Percentiles rank a stretch among this genome's conserved stretches.
Conservation (phyloP, 768 basidiomycete genomes). For the Lentinula lateritia region DNA sequence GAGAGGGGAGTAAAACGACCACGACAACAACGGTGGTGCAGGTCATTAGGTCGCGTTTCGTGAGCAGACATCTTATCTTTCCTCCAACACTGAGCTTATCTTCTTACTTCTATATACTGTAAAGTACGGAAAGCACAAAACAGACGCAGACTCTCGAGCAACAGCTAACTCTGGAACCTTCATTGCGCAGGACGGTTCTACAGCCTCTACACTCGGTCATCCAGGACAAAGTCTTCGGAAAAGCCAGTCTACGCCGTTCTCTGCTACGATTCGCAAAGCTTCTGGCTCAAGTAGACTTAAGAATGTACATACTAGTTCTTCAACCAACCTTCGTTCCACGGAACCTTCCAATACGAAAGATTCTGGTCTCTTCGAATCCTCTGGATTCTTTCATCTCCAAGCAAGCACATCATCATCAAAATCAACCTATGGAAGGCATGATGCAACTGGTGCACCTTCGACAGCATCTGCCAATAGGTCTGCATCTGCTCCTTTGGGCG, state of each 20-base stretch:
- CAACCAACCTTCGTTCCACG: conserved; percentile 1
- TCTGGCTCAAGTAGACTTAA: background rate
- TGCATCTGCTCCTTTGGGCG: conserved; percentile 8
- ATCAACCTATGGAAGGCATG: background rate
- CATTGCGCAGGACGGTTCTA: conserved; percentile 23
- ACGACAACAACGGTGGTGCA: conserved; percentile 41
- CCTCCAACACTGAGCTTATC: background rate
- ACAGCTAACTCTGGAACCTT: conserved; percentile 24
- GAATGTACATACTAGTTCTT: background rate
- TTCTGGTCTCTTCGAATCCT: background rate
- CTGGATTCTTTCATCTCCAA: background rate
- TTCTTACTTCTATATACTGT: conserved; percentile 6
- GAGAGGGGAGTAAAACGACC: conserved; percentile 23
- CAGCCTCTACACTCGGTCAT: conserved; percentile 26
- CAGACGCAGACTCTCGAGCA: conserved; percentile 34
- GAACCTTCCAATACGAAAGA: background rate
- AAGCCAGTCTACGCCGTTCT: conserved; percentile 11
- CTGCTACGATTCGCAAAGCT: background rate
- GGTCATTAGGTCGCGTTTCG: conserved; percentile 59
- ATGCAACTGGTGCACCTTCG: background rate
- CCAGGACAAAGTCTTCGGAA: conserved; percentile 15
- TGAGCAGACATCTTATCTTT: conserved; percentile 23
- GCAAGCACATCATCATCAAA: background rate
- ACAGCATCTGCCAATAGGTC: background rate
- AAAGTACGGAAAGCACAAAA: conserved; percentile 48